Base-by-base conservation (phyloP, 2,329 filamentous ascomycete species). In the Didymella exigua region DNA sequence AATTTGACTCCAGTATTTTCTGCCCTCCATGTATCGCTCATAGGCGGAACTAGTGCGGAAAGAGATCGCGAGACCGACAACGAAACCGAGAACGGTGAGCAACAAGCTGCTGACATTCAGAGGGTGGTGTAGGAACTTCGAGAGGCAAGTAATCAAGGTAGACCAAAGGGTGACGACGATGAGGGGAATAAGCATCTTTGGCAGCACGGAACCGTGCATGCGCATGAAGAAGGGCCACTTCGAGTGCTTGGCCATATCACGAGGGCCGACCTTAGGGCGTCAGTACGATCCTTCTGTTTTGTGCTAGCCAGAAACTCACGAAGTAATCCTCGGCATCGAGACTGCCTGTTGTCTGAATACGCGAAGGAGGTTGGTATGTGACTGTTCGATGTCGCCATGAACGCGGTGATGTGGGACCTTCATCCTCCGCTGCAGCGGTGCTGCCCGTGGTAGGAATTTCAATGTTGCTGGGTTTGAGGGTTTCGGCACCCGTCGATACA, bases 31-130 rank as follows among this genome's bases (percentile, higher is more conserved):
- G 49, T 76, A 76, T 64, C 88, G 84, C 75, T 93, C 89, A 64
- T 93, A 93, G 9, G 89, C 89, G 7, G 89, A 90, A 2, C 88
- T 87, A 59, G 84, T 89, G 54, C 89, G 86, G 77, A 93, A 91
- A 1, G 88, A 91, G 29, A 93, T 81, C n/a, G 87, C 84, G 55
- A 93, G 77, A 83, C 87, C 87, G 72, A 93, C 89, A 56, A 93
- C 87, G 77, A 93, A 92, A 87, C 89, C 89, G 38, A 89, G 83
- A 47, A 93, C 86, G 1, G 89, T 92, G 48, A 93, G 80, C 18
- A 92, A 79, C 27, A 91, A 81, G n/a, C 81, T 85, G 69, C 83
- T 82, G 59, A 92, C 85, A 40, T 81, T 82, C 16, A 87, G 69
- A 18, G 67, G 47, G 58, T 81, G 71, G 58, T 81, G 71, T 11